These are phyloP conservation scores for Cenococcum geophilum DNA, from an alignment of 495 filamentous ascomycete species.

Conservation along the genomic window DNA sequence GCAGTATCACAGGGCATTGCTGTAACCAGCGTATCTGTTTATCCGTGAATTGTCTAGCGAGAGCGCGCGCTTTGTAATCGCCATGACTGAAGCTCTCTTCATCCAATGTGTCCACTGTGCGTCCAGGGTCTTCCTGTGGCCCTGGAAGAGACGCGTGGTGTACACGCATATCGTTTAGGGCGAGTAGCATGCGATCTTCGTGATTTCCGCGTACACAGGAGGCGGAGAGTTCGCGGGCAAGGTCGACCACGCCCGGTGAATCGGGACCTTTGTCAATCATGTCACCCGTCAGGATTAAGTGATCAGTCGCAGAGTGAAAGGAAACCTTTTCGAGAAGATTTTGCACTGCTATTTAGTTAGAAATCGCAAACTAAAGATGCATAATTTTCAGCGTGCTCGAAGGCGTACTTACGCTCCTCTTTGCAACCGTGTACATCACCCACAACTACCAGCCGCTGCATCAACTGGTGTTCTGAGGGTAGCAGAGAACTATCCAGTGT, in stretches of 20 bases:
- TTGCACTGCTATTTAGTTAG: conserved; percentile 39
- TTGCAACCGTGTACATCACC: conserved; percentile 90
- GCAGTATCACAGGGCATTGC: conserved; percentile 66
- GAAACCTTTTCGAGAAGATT: conserved; percentile 59
- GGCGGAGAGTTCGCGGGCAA: conserved; percentile 62
- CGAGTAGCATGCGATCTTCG: conserved; percentile 70
- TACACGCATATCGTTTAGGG: conserved; percentile 37
- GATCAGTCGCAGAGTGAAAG: conserved; percentile 60
- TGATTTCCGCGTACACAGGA: conserved; percentile 88
- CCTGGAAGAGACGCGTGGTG: conserved; percentile 23
- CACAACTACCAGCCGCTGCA: conserved; percentile 58
- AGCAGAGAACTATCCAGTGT: conserved; percentile 36
- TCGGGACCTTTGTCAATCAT: conserved; percentile 86
- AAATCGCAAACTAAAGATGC: neutral
- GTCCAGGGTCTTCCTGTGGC: conserved; percentile 10
- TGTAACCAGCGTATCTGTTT: conserved; percentile 66
- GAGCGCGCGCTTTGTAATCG: conserved; percentile 40
- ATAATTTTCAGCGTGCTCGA: neutral
- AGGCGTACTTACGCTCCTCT: conserved; percentile 46
- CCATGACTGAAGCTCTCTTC: conserved; percentile 38
- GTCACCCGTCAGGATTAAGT: conserved; percentile 78
- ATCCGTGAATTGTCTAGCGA: conserved; percentile 50
- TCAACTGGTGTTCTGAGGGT: conserved; percentile 28
- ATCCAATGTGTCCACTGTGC: conserved; percentile 27
- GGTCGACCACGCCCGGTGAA: conserved; percentile 67